phyloP scores from a whole-genome alignment of 1,284 basidiomycete genomes.

The Cronartium ribicola region DNA sequence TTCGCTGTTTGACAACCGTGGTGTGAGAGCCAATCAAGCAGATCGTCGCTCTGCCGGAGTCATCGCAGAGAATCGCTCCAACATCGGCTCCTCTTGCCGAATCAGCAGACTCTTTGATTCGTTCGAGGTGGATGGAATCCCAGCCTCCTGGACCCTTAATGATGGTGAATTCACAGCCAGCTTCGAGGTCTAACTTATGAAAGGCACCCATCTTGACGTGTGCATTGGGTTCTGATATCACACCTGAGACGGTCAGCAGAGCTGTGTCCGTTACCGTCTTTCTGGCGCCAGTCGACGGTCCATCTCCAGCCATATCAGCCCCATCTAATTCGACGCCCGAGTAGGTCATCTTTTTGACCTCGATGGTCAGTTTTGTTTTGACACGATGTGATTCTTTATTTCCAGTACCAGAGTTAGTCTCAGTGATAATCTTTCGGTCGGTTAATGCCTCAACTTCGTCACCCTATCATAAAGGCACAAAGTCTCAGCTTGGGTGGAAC shows the following conservation, averaged over 20 bases:
- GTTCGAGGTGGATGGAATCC: slow-evolving; percentile 79
- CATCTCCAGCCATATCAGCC: neutral
- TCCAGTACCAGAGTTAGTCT: slow-evolving; percentile 27
- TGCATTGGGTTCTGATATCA: slow-evolving; percentile 81
- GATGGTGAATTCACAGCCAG: slow-evolving; percentile 84
- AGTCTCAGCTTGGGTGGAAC: neutral
- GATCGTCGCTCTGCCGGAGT: slow-evolving; percentile 79
- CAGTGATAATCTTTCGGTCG: slow-evolving; percentile 23
- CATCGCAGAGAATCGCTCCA: slow-evolving; percentile 90
- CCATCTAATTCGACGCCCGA: slow-evolving; percentile 29
- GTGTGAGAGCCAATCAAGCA: slow-evolving; percentile 94
- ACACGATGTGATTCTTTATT: slow-evolving; percentile 36
- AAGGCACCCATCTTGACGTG: slow-evolving; percentile 91
- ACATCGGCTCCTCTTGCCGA: slow-evolving; percentile 94
- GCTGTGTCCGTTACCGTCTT: slow-evolving; percentile 51
- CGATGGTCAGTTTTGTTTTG: slow-evolving; percentile 27
- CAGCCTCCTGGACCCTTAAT: slow-evolving; percentile 74
- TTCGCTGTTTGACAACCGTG: slow-evolving; percentile 86
- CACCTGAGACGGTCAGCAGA: slow-evolving; percentile 79
- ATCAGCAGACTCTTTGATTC: slow-evolving; percentile 79
- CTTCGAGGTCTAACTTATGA: slow-evolving; percentile 91
- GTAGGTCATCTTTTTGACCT: slow-evolving; percentile 36
- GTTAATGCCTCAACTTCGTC: slow-evolving; percentile 31
- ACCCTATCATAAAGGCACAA: slow-evolving; percentile 13
- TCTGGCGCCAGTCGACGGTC: slow-evolving; percentile 3